Evolutionary conservation across 2,329 filamentous ascomycete genomes (phyloP).

Genomic region (Colletotrichum sp.): DNA sequence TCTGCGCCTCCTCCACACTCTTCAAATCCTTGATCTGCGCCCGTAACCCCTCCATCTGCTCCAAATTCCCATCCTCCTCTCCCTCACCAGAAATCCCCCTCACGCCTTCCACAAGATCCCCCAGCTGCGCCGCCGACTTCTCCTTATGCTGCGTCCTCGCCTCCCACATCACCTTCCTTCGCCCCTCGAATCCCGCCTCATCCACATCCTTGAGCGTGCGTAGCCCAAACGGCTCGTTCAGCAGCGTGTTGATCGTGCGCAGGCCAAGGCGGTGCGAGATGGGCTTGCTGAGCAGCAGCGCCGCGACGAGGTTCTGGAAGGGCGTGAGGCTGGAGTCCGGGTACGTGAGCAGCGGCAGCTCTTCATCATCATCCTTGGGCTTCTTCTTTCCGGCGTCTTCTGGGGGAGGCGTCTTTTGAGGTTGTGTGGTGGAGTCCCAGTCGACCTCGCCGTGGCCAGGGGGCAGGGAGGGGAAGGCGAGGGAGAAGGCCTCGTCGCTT

Average conservation of each 20-base stretch:
- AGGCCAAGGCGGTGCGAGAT: constrained; percentile 47
- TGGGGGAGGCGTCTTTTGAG: not conserved
- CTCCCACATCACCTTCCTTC: constrained; percentile 41
- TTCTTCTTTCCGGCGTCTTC: not conserved
- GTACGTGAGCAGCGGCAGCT: not conserved
- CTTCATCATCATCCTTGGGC: not conserved
- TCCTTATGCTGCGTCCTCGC: constrained; percentile 49
- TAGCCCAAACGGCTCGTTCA: constrained; percentile 44
- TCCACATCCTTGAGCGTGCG: constrained; percentile 24
- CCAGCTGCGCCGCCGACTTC: constrained; percentile 47
- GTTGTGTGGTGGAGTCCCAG: not conserved
- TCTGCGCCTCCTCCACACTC: not conserved
- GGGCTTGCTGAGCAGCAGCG: constrained; percentile 46
- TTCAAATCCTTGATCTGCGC: not conserved
- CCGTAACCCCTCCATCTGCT: not conserved
- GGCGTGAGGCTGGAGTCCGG: constrained; percentile 32
- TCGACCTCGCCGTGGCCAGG: not conserved
- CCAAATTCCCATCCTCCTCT: not conserved
- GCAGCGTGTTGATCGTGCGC: constrained; percentile 44
- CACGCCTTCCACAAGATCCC: not conserved
- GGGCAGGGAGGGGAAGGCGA: not conserved
- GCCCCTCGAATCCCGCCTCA: constrained; percentile 38
- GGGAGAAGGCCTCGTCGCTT: not conserved
- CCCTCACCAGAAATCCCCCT: not conserved
- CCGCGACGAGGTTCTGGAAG: constrained; percentile 48